Evolutionary conservation across 2,329 filamentous ascomycete genomes (phyloP).

Genomic region (Colletotrichum sp.): DNA sequence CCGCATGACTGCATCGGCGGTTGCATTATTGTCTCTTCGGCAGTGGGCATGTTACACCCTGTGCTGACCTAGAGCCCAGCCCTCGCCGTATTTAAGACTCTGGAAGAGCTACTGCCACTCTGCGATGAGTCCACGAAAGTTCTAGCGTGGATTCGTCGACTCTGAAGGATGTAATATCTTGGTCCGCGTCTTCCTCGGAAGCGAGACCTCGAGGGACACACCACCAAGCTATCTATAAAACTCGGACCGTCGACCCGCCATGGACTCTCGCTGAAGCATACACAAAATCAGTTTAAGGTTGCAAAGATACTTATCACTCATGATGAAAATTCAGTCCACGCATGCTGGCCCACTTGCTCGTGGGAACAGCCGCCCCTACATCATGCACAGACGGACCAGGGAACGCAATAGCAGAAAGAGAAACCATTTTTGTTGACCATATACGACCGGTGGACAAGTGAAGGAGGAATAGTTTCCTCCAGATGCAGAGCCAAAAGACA

Average conservation of each 20-base stretch:
- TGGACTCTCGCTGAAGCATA: too few species aligned
- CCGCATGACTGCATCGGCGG: not conserved
- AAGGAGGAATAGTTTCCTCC: not conserved
- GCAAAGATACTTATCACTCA: not conserved
- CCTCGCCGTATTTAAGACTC: not conserved
- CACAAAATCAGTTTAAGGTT: too few species aligned
- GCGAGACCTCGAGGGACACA: too few species aligned
- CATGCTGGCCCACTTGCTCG: not conserved
- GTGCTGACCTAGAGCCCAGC: not conserved
- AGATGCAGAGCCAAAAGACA: not conserved
- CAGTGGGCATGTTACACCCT: not conserved
- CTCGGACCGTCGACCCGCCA: too few species aligned
- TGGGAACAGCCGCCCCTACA: not conserved
- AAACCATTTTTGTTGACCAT: constrained; percentile 5
- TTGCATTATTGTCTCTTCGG: not conserved
- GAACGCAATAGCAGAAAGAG: not conserved
- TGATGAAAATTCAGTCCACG: not conserved
- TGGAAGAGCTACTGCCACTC: not conserved
- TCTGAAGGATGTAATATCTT: too few species aligned
- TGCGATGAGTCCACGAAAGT: too few species aligned
- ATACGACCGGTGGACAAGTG: not conserved
- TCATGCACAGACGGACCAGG: not conserved
- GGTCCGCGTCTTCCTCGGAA: too few species aligned
- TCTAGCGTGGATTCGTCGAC: too few species aligned
- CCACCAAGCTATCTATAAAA: too few species aligned